These are phyloP conservation scores for Aspergillus egyptiacus DNA, from an alignment of 495 filamentous ascomycete genomes.

Conservation along the genomic window DNA sequence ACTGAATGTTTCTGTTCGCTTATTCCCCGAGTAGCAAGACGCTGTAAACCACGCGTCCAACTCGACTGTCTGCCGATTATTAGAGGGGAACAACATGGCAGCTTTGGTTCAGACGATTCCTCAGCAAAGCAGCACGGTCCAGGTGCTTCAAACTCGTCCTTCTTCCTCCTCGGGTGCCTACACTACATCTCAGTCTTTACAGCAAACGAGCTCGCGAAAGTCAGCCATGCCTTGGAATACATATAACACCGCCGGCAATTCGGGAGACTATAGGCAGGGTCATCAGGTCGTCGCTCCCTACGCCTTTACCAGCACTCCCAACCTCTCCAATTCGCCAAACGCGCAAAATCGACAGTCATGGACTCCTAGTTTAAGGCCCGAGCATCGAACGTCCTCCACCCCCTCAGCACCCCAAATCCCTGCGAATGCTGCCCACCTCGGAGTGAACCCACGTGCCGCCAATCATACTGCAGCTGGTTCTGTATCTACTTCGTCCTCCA, in stretches of 20 bases:
- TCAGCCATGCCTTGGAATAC: constrained; percentile 59
- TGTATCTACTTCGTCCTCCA: constrained; percentile 51
- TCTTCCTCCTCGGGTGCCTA: constrained; percentile 59
- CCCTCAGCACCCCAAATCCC: constrained; percentile 48
- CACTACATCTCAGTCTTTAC: constrained; percentile 34
- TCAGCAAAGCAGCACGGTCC: constrained; percentile 70
- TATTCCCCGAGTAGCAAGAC: constrained; percentile 14
- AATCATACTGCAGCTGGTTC: constrained; percentile 58
- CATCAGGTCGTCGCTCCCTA: constrained; percentile 71
- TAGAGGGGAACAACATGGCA: constrained; percentile 60
- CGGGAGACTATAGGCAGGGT: constrained; percentile 62
- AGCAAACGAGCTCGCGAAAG: constrained; percentile 49
- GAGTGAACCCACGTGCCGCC: constrained; percentile 39
- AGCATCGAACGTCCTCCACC: constrained; percentile 62
- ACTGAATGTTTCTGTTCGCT: constrained; percentile 16
- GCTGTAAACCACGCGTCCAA: constrained; percentile 20
- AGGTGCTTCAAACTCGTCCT: constrained; percentile 76
- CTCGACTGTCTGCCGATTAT: constrained; percentile 14
- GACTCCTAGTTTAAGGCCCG: constrained; percentile 56
- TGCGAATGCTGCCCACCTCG: constrained; percentile 38
- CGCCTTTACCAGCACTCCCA: constrained; percentile 74
- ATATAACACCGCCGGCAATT: constrained; percentile 51
- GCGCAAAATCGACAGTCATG: constrained; percentile 51
- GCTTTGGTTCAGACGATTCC: constrained; percentile 88
- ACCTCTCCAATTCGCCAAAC: constrained; percentile 49